These are phyloP conservation scores for Fusarium miscanthi DNA, from an alignment of 2,329 filamentous ascomycete species.

Conservation along the genomic window DNA sequence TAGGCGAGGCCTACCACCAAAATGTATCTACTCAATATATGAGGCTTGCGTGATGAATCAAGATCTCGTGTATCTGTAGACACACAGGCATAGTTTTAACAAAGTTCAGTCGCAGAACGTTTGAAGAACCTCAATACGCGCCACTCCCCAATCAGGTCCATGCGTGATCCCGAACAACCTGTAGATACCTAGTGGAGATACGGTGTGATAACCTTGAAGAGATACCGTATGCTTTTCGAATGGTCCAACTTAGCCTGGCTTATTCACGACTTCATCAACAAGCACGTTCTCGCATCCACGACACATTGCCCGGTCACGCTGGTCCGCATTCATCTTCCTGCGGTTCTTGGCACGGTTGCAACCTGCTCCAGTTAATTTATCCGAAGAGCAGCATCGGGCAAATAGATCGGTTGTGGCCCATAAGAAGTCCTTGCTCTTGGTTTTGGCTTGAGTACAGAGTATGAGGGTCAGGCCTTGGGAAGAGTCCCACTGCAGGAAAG, in stretches of 20 bases:
- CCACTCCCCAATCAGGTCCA: background rate
- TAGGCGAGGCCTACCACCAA: background rate
- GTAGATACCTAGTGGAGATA: background rate
- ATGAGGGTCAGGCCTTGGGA: background rate
- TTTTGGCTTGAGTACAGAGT: background rate
- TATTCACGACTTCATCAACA: background rate
- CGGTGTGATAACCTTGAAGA: background rate
- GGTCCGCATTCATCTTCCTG: background rate
- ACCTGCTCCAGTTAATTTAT: background rate
- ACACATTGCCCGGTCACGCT: background rate
- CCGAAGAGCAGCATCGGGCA: background rate
- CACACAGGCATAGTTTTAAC: background rate
- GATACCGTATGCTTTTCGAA: background rate
- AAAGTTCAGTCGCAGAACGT: background rate
- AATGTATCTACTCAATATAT: background rate
- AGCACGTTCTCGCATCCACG: background rate
- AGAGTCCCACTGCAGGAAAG: slow-evolving; percentile 13
- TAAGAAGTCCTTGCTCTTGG: background rate
- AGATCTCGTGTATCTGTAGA: background rate
- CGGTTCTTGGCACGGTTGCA: background rate
- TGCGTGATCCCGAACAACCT: background rate
- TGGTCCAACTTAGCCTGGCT: background rate
- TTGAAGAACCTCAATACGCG: background rate
- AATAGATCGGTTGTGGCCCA: background rate
- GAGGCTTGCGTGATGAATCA: background rate